Evolutionary conservation across 225 moss, liverwort and hornwort species (phyloP), one percentile per base, ranked within the genome.

Genomic region (Physcomitrellopsis africana): DNA sequence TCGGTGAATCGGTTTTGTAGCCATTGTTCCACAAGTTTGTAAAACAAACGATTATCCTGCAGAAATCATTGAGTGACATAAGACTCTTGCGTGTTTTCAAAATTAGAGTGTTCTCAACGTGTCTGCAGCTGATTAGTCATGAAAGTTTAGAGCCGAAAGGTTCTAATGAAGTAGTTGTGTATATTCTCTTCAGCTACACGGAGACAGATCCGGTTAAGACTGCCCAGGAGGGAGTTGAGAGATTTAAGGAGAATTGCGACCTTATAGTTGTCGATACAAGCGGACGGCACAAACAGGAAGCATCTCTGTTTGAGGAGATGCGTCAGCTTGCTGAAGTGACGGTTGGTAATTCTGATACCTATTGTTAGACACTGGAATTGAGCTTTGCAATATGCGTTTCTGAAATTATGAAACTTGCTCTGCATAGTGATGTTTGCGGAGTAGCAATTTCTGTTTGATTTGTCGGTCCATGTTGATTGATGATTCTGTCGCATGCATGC

Each of bases 211-310:
- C 91, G 14, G 93, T 91, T 10, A 91, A 89, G 81, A 93, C 90
- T 75, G 91, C 91, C 13, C 91, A 93, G 65, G 93, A 95, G 65
- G 93, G 95, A 65, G 93, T 93, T 13, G 93, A 93, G 29, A 96
- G 81, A 63, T 96, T 96, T 60, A 93, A 90, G 59, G 90, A 93
- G 67, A 86, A 89, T n/a, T 93, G 89, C 43, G 95, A 96, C 64
- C 76, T 96, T 32, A 93, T 96, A n/a, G 84, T 96, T 77, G 95
- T 96, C 67, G 95, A 96, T 81, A 96, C 93, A 24, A 92, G 95
- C 80, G 95, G 95, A 43, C 90, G 93, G 37, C 95, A 92, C 65
- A 93, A 93, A 79, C 95, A 96, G 83, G 93, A 96, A 83, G 95
- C 90, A 62, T 89, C 93, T 65, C 67, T 96, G 46, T 96, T 96